Evolutionary conservation across 192 early-diverging fungal genomes (phyloP).

Genomic region (Coemansia sp.): DNA sequence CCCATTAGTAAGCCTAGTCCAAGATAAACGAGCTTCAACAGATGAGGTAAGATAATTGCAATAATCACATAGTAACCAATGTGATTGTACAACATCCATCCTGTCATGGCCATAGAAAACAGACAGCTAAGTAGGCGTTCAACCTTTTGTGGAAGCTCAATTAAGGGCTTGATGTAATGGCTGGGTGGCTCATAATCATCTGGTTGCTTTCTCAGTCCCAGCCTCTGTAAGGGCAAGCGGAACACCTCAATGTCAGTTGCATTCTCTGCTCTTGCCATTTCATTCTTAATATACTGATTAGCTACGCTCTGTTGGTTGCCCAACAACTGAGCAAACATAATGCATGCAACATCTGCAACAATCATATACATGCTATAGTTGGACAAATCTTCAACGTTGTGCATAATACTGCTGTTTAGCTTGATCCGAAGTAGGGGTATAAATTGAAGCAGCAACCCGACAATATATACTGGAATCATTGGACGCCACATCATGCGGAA

Average conservation of each 20-base stretch:
- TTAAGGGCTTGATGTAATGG: not conserved
- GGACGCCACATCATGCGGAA: conserved; percentile 34
- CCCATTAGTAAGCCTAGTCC: conserved; percentile 8
- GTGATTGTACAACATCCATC: no score
- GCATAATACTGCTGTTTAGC: conserved; percentile 19
- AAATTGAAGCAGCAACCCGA: conserved; percentile 7
- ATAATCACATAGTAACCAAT: conserved; percentile 10
- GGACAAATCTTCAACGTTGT: conserved; percentile 19
- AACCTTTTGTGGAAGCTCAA: not conserved
- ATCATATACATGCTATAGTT: not conserved
- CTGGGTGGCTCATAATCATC: not conserved
- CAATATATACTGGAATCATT: conserved; percentile 29
- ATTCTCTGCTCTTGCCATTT: not conserved
- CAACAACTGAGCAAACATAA: not conserved
- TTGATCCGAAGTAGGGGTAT: not conserved
- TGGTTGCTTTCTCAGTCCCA: conserved; percentile 12
- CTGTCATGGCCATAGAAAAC: no score
- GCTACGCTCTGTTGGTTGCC: not conserved
- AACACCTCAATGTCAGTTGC: conserved; percentile 13
- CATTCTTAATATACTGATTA: not conserved
- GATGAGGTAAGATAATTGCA: not conserved
- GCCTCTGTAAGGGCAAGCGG: conserved; percentile 21
- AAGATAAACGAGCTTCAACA: conserved; percentile 3
- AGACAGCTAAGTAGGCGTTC: no score
- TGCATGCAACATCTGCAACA: no score